Percentiles rank a stretch among this genome's conserved stretches.
These are phyloP conservation scores for Sicyos baderoa DNA, from an alignment of 306 rosid genomes.

Conservation along the genomic window DNA sequence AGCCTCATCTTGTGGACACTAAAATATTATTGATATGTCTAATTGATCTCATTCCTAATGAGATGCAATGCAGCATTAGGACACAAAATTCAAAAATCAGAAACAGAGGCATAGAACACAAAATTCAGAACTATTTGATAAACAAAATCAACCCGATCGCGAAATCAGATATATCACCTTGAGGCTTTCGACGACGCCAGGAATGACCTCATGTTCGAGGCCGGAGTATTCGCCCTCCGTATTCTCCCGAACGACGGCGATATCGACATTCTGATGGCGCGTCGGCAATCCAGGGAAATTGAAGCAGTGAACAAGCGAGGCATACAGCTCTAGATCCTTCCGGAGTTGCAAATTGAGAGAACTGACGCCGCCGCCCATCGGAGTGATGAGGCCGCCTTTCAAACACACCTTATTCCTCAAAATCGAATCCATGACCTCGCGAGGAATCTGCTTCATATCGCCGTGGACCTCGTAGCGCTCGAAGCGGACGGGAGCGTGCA, in stretches of 20 bases:
- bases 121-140: no score
- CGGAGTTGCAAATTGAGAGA: constrained; percentile 71
- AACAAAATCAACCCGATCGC: no score
- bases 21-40: no score
- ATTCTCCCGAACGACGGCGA: constrained; percentile 82
- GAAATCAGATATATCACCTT: no score
- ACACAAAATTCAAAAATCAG: no score
- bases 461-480: constrained; percentile 74
- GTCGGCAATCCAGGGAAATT: constrained; percentile 62
- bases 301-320: constrained; percentile 63
- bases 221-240: constrained; percentile 96
- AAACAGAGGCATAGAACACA: no score
- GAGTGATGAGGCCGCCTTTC: constrained; percentile 72
- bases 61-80: no score
- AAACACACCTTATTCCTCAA: constrained; percentile 74
- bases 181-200: constrained; percentile 92
- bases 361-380: constrained; percentile 82
- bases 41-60: no score
- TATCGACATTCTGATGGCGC: constrained; percentile 74
- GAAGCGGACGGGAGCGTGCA: constrained; percentile 85
- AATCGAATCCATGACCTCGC: constrained; percentile 54
- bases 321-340: constrained; percentile 81
- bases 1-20: no score
- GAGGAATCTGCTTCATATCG: constrained; percentile 58
- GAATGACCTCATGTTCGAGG: constrained; percentile 90